phyloP scores from a whole-genome alignment of 2,329 filamentous ascomycete species.

The Colletotrichum melonis region DNA sequence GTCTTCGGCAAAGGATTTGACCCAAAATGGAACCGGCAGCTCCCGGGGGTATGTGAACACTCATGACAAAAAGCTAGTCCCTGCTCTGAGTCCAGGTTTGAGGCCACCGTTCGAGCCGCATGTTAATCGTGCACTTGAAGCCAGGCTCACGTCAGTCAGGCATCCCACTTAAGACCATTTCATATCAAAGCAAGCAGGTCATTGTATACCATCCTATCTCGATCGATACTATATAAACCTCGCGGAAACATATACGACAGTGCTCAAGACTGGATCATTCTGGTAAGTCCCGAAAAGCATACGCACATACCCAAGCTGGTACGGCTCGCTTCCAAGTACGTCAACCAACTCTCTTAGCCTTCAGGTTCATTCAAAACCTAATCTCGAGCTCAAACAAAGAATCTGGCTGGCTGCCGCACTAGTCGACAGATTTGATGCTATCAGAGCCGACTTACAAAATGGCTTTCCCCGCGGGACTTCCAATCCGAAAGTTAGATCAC shows the following conservation, averaged over 20 bases:
- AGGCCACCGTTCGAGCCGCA: not conserved
- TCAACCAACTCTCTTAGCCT: not conserved
- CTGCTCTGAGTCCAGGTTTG: not conserved
- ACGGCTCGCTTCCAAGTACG: not conserved
- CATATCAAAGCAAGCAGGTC: not conserved
- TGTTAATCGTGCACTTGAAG: not conserved
- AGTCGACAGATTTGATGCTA: not conserved
- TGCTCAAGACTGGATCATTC: not conserved
- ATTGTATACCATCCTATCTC: not conserved
- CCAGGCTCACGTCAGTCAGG: not conserved
- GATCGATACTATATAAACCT: not conserved
- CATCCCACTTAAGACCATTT: not conserved
- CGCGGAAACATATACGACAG: not conserved
- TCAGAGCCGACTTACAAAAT: not conserved
- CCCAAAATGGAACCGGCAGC: not conserved
- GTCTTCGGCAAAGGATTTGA: not conserved
- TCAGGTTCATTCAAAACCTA: not conserved
- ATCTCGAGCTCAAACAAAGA: not conserved
- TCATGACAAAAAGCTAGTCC: not conserved
- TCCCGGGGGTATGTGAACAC: not conserved
- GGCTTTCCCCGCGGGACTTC: slow-evolving; percentile 2
- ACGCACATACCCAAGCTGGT: not conserved
- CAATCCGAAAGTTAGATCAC: slow-evolving; percentile 36
- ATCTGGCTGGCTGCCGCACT: not conserved
- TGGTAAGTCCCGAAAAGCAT: not conserved